Conservation (phyloP, 192 early-diverging fungal species). For the Phlyctochytrium arcticum region DNA sequence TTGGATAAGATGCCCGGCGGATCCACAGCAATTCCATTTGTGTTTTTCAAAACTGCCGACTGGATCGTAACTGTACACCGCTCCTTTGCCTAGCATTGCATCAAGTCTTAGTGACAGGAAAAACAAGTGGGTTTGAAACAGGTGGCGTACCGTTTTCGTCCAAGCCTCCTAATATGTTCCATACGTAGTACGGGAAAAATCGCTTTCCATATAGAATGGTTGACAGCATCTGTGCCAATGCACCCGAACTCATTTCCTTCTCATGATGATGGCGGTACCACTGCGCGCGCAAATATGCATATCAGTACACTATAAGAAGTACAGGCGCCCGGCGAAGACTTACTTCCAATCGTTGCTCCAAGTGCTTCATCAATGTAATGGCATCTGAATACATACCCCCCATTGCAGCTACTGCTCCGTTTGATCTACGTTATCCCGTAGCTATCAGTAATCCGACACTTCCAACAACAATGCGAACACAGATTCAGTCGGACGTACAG, state of each 20-base stretch:
- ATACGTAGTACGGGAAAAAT: constrained; percentile 96
- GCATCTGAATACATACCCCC: constrained; percentile 88
- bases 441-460: background rate
- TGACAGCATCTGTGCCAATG: constrained; percentile 92
- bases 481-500: constrained; percentile 40
- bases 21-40: constrained; percentile 70
- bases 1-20: constrained; percentile 86
- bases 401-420: constrained; percentile 78
- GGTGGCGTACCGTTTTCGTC: constrained; percentile 68
- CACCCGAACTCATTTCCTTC: constrained; percentile 76
- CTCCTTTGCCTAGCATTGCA: constrained; percentile 65
- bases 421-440: constrained; percentile 48
- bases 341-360: constrained; percentile 87
- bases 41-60: constrained; percentile 87
- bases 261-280: constrained; percentile 91
- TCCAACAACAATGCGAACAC: background rate
- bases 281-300: constrained; percentile 37
- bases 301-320: background rate
- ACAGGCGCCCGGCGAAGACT: background rate
- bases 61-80: constrained; percentile 89
- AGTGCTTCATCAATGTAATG: constrained; percentile 72
- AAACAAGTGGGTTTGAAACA: background rate
- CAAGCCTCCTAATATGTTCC: constrained; percentile 84
- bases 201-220: constrained; percentile 87
- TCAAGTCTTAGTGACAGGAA: background rate